Evolutionary conservation across 169 alveolate genomes (phyloP).

Genomic region (Cyclospora cayetanensis): DNA sequence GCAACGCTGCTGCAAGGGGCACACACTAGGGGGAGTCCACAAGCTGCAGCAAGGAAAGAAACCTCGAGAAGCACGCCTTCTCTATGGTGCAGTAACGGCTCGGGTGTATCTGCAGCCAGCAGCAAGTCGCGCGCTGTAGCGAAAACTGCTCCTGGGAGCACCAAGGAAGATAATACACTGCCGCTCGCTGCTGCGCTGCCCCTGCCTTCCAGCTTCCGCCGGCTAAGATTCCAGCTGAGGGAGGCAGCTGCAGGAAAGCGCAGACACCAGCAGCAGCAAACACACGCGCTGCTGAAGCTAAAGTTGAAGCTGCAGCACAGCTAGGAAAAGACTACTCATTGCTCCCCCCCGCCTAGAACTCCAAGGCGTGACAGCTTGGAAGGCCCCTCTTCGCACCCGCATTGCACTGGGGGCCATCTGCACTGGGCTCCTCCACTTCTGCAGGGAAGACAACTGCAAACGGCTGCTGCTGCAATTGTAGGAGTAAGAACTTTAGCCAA

Average conservation of each 20-base stretch:
- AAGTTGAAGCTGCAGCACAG: neutral
- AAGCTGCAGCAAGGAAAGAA: neutral
- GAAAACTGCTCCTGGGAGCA: neutral
- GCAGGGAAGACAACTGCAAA: neutral
- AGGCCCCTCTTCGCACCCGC: neutral
- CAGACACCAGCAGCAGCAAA: neutral
- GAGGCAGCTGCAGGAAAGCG: neutral
- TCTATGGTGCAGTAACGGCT: neutral
- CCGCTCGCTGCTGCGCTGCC: neutral
- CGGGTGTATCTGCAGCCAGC: neutral
- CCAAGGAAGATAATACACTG: neutral
- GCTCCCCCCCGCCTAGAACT: too few species aligned
- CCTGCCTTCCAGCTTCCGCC: neutral
- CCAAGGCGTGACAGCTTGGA: too few species aligned
- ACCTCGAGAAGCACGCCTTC: neutral
- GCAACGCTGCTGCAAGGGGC: neutral
- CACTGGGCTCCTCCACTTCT: neutral
- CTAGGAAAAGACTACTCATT: too few species aligned
- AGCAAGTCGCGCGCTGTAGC: neutral
- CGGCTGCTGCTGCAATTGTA: conserved; percentile 21
- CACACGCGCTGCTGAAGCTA: neutral
- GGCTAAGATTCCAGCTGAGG: neutral
- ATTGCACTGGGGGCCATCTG: neutral
- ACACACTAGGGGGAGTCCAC: neutral
- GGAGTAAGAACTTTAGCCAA: conserved; percentile 1